Percentiles rank a stretch among this genome's conserved stretches.
Conservation (phyloP, 2,329 filamentous ascomycete genomes). For the Ciborinia camelliae region DNA sequence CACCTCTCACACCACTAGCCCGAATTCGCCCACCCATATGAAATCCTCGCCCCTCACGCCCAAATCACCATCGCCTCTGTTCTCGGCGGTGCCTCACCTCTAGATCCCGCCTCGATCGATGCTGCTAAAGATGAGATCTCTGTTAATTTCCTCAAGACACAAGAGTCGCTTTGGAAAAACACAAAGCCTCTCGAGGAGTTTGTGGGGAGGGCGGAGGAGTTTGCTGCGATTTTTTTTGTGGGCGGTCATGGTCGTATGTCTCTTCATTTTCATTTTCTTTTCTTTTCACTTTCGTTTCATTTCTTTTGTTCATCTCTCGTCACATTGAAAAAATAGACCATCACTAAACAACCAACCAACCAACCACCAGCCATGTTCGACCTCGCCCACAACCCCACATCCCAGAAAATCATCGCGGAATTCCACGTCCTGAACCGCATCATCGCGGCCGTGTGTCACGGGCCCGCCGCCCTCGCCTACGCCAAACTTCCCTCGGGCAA, state of each 20-base stretch:
- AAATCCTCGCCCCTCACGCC: slow-evolving; percentile 42
- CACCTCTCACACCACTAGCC: slow-evolving; percentile 39
- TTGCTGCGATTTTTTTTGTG: slow-evolving; percentile 56
- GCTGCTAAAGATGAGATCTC: slow-evolving; percentile 43
- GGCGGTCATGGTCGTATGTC: slow-evolving; percentile 55
- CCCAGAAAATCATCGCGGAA: slow-evolving; percentile 57
- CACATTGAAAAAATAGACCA: neutral
- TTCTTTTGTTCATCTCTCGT: neutral
- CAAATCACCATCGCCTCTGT: slow-evolving; percentile 46
- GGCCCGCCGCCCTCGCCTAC: slow-evolving; percentile 59
- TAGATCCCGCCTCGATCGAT: slow-evolving; percentile 46
- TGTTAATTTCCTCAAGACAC: slow-evolving; percentile 44
- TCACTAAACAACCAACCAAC: no score
- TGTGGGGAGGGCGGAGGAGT: slow-evolving; percentile 47
- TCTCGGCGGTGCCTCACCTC: slow-evolving; percentile 43
- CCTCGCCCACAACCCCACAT: slow-evolving; percentile 52
- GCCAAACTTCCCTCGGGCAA: slow-evolving; percentile 50
- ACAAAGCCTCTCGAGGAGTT: slow-evolving; percentile 50
- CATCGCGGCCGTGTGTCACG: slow-evolving; percentile 67
- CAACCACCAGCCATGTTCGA: slow-evolving; percentile 32
- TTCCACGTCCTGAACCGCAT: slow-evolving; percentile 60
- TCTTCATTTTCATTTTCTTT: neutral
- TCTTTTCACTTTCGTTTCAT: neutral
- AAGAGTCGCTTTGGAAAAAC: slow-evolving; percentile 50
- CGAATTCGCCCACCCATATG: slow-evolving; percentile 48